Evolutionary conservation across 768 basidiomycete genomes (phyloP).

Genomic region (Dendrothele bispora): DNA sequence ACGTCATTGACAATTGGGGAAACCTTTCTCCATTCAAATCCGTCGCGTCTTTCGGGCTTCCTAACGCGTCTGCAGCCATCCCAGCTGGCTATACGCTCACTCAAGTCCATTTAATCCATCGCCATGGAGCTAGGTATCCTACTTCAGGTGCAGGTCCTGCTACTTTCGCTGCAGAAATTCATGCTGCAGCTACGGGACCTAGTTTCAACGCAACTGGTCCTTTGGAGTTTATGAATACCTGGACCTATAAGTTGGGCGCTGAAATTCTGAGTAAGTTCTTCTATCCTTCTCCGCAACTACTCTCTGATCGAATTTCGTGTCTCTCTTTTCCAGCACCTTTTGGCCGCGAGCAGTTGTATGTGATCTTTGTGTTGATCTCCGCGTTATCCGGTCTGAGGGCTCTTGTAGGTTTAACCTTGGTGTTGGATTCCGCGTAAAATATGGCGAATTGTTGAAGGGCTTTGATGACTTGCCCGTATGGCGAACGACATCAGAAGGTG

Average conservation of each 20-base stretch:
- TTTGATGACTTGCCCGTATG: slow-evolving; percentile 58
- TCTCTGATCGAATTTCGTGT: background rate
- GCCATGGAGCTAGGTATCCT: slow-evolving; percentile 68
- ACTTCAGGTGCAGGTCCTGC: slow-evolving; percentile 45
- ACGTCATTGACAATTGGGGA: slow-evolving; percentile 46
- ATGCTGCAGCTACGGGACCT: slow-evolving; percentile 38
- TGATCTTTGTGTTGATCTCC: too few species aligned
- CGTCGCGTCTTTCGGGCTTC: slow-evolving; percentile 50
- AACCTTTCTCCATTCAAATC: slow-evolving; percentile 54
- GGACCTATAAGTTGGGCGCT: slow-evolving; percentile 77
- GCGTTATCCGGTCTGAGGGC: background rate
- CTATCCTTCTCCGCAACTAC: background rate
- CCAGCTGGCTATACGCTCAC: slow-evolving; percentile 47
- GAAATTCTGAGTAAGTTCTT: slow-evolving; percentile 52
- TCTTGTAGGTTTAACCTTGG: slow-evolving; percentile 43
- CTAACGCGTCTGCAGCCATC: slow-evolving; percentile 42
- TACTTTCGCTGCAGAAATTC: slow-evolving; percentile 45
- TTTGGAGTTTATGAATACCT: slow-evolving; percentile 66
- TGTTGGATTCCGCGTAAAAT: slow-evolving; percentile 60
- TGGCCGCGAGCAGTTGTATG: slow-evolving; percentile 67
- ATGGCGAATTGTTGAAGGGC: slow-evolving; percentile 47
- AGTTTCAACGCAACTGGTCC: slow-evolving; percentile 53
- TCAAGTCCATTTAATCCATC: slow-evolving; percentile 61
- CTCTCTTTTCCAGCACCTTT: slow-evolving; percentile 56
- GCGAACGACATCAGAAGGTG: slow-evolving; percentile 59